Evolutionary conservation across 306 rosid genomes (phyloP).

Genomic region (Cucurbita argyrosperma): DNA sequence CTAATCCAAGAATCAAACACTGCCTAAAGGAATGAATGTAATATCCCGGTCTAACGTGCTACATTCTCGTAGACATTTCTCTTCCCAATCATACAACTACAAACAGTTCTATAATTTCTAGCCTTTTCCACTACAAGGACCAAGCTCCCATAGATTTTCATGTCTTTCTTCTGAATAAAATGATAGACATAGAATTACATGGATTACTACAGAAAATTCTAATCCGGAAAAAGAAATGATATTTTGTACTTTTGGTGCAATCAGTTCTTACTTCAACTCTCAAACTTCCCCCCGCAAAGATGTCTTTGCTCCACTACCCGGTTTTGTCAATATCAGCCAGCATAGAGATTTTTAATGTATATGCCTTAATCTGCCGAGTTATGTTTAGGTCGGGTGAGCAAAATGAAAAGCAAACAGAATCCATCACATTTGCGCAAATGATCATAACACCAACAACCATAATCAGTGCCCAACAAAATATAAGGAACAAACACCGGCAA

Average conservation of each 20-base stretch:
- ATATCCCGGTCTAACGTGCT: neutral
- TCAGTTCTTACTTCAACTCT: neutral
- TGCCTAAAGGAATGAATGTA: neutral
- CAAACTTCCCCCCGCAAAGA: neutral
- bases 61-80: neutral
- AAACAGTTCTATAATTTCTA: neutral
- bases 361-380: neutral
- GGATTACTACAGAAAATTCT: neutral
- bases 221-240: neutral
- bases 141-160: neutral
- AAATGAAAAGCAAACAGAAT: neutral
- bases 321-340: no score
- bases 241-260: neutral
- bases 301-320: no score
- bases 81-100: neutral
- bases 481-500: no score
- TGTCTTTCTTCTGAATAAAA: neutral
- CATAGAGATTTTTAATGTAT: no score
- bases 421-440: neutral
- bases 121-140: neutral
- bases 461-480: neutral
- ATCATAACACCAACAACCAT: neutral
- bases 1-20: neutral
- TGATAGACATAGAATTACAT: neutral
- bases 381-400: no score